Conservation (phyloP, 805 yeast species). For the Schwanniomyces polymorphus region DNA sequence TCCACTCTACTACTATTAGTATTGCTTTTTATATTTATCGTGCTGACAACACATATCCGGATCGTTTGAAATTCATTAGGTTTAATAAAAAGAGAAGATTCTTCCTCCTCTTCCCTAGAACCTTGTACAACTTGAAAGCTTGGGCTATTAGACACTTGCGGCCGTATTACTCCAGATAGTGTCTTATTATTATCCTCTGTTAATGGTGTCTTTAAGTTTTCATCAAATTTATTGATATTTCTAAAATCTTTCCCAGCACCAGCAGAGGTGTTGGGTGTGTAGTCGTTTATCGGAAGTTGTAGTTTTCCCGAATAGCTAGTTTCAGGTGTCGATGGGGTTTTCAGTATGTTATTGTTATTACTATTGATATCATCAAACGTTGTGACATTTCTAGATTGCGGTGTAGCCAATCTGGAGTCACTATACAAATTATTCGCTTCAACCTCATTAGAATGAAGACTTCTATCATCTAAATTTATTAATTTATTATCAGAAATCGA, state of each 20-base stretch:
- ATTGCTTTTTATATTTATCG: slow-evolving; percentile 34
- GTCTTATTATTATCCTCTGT: not conserved
- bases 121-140: slow-evolving; percentile 19
- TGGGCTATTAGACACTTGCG: not conserved
- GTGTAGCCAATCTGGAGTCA: not conserved
- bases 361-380: not conserved
- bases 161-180: not conserved
- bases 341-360: not conserved
- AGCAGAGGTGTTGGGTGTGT: not conserved
- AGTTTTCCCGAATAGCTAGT: not conserved
- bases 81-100: slow-evolving; percentile 53
- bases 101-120: slow-evolving; percentile 33
- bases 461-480: not conserved
- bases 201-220: not conserved
- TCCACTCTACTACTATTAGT: slow-evolving; percentile 41
- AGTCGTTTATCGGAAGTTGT: not conserved
- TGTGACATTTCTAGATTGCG: not conserved
- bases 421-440: not conserved
- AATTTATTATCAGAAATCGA: not conserved
- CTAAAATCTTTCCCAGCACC: not conserved
- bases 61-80: slow-evolving; percentile 59
- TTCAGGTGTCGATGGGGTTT: not conserved
- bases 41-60: slow-evolving; percentile 48
- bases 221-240: not conserved
- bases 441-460: not conserved